Evolutionary conservation across 306 rosid genomes (phyloP).

Genomic region (Styphnolobium japonicum): DNA sequence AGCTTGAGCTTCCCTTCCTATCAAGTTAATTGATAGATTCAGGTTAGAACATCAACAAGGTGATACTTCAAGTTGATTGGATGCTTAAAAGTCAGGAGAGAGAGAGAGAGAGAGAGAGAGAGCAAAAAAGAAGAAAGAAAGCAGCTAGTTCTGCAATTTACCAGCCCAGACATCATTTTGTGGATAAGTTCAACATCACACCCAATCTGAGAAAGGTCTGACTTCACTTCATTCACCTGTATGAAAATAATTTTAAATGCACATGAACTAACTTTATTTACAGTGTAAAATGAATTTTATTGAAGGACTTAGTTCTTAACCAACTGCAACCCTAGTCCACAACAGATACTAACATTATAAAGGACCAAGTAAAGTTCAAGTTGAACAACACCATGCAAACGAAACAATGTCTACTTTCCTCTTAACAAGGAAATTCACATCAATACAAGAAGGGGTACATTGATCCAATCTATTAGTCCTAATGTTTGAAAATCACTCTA

Average conservation of each 20-base stretch:
- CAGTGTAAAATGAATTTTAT: neutral
- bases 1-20: conserved; percentile 37
- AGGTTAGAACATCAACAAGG: conserved; percentile 16
- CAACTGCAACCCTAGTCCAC: conserved; percentile 1
- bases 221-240: conserved; percentile 73
- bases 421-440: neutral
- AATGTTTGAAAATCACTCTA: neutral
- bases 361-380: conserved; percentile 10
- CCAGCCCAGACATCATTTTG: conserved; percentile 31
- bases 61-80: neutral
- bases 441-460: neutral
- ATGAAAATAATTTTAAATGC: neutral
- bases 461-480: neutral
- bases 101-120: neutral
- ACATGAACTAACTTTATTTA: neutral
- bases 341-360: neutral
- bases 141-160: conserved; percentile 13
- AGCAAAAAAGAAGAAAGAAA: neutral
- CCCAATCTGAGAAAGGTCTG: conserved; percentile 74
- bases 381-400: neutral
- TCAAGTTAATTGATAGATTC: neutral
- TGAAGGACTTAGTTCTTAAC: neutral
- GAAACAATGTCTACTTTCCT: neutral
- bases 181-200: conserved; percentile 37
- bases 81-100: neutral